These are phyloP conservation scores for Plasmodium sp. DNA, from an alignment of 169 alveolate genomes.

Conservation along the genomic window DNA sequence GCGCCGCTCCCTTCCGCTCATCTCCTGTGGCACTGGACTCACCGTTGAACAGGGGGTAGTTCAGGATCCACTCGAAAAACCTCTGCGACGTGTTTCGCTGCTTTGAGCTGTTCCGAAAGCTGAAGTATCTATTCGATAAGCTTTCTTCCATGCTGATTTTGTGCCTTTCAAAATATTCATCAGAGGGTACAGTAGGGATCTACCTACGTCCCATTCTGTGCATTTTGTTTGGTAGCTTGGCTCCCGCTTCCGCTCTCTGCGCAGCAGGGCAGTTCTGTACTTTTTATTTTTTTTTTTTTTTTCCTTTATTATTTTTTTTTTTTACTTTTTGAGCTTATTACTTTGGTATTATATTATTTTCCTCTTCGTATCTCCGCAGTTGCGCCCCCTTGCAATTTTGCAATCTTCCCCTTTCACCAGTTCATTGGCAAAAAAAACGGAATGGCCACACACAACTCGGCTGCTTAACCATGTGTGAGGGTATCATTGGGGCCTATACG, in stretches of 20 bases:
- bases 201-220: neutral
- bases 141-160: slow-evolving; percentile 20
- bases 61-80: slow-evolving; percentile 63
- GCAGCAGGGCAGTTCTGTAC: neutral
- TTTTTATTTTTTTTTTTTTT: neutral
- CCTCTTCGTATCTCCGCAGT: neutral
- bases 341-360: neutral
- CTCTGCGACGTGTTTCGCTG: slow-evolving; percentile 21
- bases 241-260: neutral
- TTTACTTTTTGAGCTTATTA: neutral
- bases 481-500: neutral
- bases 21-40: neutral
- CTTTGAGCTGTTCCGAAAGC: slow-evolving; percentile 13
- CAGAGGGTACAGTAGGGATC: neutral
- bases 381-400: neutral
- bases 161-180: neutral
- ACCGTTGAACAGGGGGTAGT: slow-evolving; percentile 73
- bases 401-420: neutral
- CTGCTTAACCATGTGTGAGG: neutral
- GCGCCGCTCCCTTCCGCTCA: neutral
- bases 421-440: neutral
- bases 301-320: neutral
- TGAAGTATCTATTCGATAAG: slow-evolving; percentile 39
- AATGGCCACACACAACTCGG: neutral
- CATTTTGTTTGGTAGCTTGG: neutral